A percentile compares a stretch with the other conserved stretches of the same genome.
phyloP scores from a whole-genome alignment of 2,329 filamentous ascomycete species.

The Penicillium janthinellum region DNA sequence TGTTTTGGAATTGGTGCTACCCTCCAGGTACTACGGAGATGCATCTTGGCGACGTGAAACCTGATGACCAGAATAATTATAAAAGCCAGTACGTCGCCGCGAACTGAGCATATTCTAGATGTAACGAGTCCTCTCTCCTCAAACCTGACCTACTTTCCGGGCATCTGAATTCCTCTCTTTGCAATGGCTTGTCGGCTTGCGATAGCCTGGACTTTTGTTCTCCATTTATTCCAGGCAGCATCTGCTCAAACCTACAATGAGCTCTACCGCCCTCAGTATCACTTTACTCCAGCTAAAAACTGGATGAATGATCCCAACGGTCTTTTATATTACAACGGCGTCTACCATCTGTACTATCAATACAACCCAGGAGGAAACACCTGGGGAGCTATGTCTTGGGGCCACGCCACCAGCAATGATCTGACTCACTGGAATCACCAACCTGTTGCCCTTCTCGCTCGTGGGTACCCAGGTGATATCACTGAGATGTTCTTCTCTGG shows the following conservation, averaged over 20 bases:
- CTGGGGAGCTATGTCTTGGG: conserved; percentile 31
- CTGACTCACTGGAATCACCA: conserved; percentile 39
- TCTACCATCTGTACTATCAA: conserved; percentile 29
- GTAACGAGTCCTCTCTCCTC: not conserved
- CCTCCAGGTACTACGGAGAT: not conserved
- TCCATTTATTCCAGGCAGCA: not conserved
- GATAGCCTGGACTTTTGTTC: not conserved
- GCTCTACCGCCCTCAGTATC: not conserved
- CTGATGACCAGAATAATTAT: not conserved
- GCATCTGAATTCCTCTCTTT: not conserved
- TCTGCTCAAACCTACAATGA: not conserved
- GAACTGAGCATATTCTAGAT: not conserved
- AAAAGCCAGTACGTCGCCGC: not conserved
- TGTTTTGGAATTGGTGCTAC: not conserved
- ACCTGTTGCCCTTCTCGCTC: conserved; percentile 55
- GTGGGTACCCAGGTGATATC: conserved; percentile 47
- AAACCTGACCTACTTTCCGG: not conserved
- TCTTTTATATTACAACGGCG: conserved; percentile 21
- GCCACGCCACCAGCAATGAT: conserved; percentile 29
- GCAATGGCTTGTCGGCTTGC: not conserved
- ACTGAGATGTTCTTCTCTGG: conserved; percentile 55
- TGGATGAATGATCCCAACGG: conserved; percentile 32
- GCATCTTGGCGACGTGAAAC: not conserved
- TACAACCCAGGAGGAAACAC: conserved; percentile 23
- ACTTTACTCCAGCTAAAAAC: not conserved